Evolutionary conservation across 1,139 yeast species (phyloP), one percentile per base, ranked within the genome.

Genomic region (Debaryomyces subglobosus): DNA sequence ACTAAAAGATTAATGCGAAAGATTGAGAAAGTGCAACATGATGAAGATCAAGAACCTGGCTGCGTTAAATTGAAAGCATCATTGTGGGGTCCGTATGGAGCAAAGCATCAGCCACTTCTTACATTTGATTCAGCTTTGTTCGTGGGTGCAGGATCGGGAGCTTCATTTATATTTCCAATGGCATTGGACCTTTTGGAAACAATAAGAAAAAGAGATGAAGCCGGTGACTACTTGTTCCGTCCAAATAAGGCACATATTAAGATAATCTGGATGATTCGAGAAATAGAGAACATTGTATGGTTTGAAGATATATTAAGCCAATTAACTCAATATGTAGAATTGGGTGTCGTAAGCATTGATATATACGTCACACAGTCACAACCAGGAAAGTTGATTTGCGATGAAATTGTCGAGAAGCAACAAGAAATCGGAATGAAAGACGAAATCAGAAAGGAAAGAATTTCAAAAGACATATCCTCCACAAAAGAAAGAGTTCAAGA

Each of bases 81-180:
- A 6, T 64, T 77, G 44, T 63, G 66, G 33, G 83, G 83, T 0
- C 82, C 83, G 0, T 72, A 67, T 49, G 81, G 81, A 1, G 78
- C 69, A 1, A 64, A 62, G 16, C 65, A 64, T 47, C 79, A 74
- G 50, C 77, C 78, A 0, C 65, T 77, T 32, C 61, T 68, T 12
- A 63, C 70, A 0, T 78, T 78, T 53, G 81, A 78, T 46, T 55
- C 71, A 4, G 64, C 64, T n/a, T 46, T 72, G 6, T 73, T 78
- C 47, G 54, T 77, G 30, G 67, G 72, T 20, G 78, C 78, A 5
- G 82, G 81, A 1, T 68, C 76, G 0, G 82, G 83, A 1, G 75
- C 72, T 2, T 68, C 81, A 0, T 78, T 74, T 56, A 65, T 72
- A 0, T 67, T 78, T 48, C 82, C 82, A 1, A 69, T 77, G 2